phyloP scores from a whole-genome alignment of 345 rosid genomes.

The Salix arbutifolia region DNA sequence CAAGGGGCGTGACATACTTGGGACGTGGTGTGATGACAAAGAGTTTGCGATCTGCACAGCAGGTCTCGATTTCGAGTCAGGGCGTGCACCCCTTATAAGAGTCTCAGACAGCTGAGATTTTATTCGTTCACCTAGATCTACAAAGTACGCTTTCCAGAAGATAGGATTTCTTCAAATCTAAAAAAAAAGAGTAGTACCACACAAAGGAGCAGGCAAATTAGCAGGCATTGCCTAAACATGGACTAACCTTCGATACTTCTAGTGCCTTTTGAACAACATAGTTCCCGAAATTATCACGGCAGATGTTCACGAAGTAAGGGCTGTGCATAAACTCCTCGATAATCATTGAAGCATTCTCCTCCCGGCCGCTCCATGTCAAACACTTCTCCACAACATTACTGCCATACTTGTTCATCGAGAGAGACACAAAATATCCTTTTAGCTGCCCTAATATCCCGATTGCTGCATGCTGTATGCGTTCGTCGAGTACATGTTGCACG shows the following conservation, averaged over 20 bases:
- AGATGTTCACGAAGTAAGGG: slow-evolving; percentile 9
- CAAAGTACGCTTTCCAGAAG: too few species aligned
- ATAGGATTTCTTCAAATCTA: too few species aligned
- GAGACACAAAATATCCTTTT: slow-evolving; percentile 19
- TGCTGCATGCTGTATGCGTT: slow-evolving; percentile 2
- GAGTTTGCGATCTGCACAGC: too few species aligned
- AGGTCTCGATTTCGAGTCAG: too few species aligned
- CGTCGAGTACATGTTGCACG: slow-evolving; percentile 35
- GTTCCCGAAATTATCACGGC: slow-evolving; percentile 35
- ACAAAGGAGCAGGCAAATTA: too few species aligned
- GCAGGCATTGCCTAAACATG: too few species aligned
- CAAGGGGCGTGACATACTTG: rapidly evolving
- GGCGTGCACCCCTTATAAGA: rapidly evolving
- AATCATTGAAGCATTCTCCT: slow-evolving; percentile 13
- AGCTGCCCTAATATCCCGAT: slow-evolving; percentile 21
- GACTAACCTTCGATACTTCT: slow-evolving; percentile 17
- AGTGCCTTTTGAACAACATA: slow-evolving; percentile 41
- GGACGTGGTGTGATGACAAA: too few species aligned
- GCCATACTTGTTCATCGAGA: slow-evolving; percentile 36
- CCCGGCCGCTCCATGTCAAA: slow-evolving; percentile 2
- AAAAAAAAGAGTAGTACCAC: too few species aligned
- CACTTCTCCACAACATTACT: slow-evolving; percentile 58
- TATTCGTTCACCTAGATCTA: too few species aligned
- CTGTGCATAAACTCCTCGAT: slow-evolving; percentile 26
- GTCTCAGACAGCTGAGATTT: rapidly evolving